A percentile compares a stretch with the other conserved stretches of the same genome.
Evolutionary conservation across 148 eudicot species (phyloP).

Genomic region (Fallopia convolvulus): DNA sequence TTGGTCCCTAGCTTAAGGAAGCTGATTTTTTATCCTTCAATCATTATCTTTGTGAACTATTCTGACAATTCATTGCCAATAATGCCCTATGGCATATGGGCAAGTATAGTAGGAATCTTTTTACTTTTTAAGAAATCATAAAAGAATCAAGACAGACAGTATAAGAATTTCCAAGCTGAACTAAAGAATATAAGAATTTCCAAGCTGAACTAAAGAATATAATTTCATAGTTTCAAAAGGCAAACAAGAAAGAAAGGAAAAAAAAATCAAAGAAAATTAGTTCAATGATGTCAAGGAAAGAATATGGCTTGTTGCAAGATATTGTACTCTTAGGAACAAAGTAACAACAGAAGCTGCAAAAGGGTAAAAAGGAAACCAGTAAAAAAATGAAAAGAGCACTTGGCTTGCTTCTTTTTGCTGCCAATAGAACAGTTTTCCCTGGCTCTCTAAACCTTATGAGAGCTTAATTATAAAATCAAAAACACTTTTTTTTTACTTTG

Average conservation of each 20-base stretch:
- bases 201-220: not conserved
- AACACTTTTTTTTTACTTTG: not conserved
- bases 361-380: not conserved
- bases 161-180: not conserved
- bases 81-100: not conserved
- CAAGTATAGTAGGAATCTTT: not conserved
- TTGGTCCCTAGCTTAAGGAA: not conserved
- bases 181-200: not conserved
- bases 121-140: not conserved
- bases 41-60: not conserved
- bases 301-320: slow-evolving; percentile 6
- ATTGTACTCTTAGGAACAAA: not conserved
- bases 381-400: not conserved
- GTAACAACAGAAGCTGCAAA: slow-evolving; percentile 8
- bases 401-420: slow-evolving; percentile 2
- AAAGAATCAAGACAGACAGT: not conserved
- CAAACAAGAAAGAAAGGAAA: not conserved
- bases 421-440: not conserved
- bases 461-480: not conserved
- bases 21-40: not conserved
- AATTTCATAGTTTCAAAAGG: not conserved
- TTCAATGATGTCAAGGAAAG: slow-evolving; percentile 1
- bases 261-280: not conserved
- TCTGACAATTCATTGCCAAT: not conserved
- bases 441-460: not conserved